These are phyloP conservation scores for Rhizopogon vulgaris DNA, from an alignment of 768 basidiomycete genomes.

Conservation along the genomic window DNA sequence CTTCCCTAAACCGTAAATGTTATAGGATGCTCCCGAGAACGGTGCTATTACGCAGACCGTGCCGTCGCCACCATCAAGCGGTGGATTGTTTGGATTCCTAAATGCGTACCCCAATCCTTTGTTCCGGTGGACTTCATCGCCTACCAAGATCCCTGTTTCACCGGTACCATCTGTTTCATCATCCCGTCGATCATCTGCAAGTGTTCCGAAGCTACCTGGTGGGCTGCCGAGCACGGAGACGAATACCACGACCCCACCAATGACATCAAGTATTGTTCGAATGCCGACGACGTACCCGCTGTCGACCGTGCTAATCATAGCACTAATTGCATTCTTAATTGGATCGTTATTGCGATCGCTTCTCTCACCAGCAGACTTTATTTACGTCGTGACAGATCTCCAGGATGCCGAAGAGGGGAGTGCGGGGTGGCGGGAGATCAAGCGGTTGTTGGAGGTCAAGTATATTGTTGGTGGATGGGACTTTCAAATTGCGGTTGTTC, in stretches of 20 bases:
- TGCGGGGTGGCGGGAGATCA: conserved; percentile 79
- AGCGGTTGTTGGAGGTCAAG: conserved; percentile 75
- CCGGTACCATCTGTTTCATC: conserved; percentile 14
- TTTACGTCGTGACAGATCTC: conserved; percentile 64
- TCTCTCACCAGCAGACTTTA: conserved; percentile 86
- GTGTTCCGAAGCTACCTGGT: conserved; percentile 30
- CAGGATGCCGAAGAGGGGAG: conserved; percentile 45
- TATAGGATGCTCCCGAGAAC: conserved; percentile 22
- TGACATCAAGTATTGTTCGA: conserved; percentile 1
- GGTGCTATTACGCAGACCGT: conserved; percentile 14
- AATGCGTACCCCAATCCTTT: conserved; percentile 56
- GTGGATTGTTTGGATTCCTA: conserved; percentile 54
- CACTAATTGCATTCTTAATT: conserved; percentile 83
- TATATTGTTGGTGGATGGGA: conserved; percentile 83
- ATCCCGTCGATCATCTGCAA: conserved; percentile 19
- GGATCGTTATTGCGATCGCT: conserved; percentile 87
- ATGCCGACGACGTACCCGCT: conserved; percentile 30
- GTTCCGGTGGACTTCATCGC: conserved; percentile 39
- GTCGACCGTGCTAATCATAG: conserved; percentile 65
- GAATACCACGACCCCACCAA: not conserved
- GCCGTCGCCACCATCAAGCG: conserved; percentile 17
- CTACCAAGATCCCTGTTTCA: conserved; percentile 17
- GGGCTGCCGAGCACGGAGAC: conserved; percentile 21
- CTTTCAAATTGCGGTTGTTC: conserved; percentile 78
- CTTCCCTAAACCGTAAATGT: not conserved